Evolutionary conservation across 208 protist species (phyloP), one percentile per base, ranked within the genome.

Genomic region (Trypanosoma lewisi): DNA sequence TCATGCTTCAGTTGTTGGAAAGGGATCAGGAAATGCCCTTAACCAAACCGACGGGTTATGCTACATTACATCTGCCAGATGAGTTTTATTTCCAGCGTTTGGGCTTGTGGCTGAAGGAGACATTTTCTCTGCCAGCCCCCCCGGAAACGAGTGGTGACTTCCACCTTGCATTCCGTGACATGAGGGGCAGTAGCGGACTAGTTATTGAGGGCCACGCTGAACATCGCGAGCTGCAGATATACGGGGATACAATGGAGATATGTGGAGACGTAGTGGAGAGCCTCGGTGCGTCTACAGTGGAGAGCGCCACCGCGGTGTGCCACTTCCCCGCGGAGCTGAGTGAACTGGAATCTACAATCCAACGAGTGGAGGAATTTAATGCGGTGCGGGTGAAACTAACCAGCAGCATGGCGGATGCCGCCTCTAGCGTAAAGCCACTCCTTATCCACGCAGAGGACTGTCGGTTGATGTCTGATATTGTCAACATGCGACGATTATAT

Each of bases 361-460:
- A 78, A 34, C 45, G 75, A 36, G 87, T 98, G n/a, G 84, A 95
- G 11, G 88, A 89, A 44, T 85, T 87, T 67, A 96, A 96, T 70
- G 73, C 68, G 21, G 78, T 91, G 23, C 82, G 95, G 14, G 60
- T 92, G 70, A 87, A 91, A 75, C 78, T 98, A 34, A 96, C 82
- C 49, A 84, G 88, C 1, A 92, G 97, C 64, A 98, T 98, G 87
- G 97, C 95, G 3, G 95, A 98, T 64, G 73, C 71, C 3, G 89
- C 91, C 9, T 68, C 87, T 16, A 70, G 76, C 8, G 67, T 97
- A n/a, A 97, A 97, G 70, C 80, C 86, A 39, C 63, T 98, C 41
- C 84, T 98, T 21, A 81, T 96, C 33, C 80, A 82, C 41, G 94
- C 93, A 27, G 95, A 98, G 77, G 93, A 98, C 53, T 80, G 94